Base-by-base conservation (phyloP, 768 basidiomycete genomes). In the Strobilomyces dryophilus region DNA sequence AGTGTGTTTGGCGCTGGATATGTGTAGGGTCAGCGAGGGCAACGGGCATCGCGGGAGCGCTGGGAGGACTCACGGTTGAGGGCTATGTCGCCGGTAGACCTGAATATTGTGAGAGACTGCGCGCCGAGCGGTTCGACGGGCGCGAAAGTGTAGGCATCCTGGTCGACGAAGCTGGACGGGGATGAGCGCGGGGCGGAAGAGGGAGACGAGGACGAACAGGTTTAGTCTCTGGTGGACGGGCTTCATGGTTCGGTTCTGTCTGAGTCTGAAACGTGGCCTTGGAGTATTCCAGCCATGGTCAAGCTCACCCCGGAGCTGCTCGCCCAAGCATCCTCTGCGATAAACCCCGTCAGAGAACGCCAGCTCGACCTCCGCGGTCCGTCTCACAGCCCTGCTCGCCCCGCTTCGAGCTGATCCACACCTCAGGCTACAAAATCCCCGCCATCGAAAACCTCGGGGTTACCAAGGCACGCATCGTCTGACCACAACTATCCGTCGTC, bases 391-490 rank as follows among this genome's bases (percentile, higher is more conserved):
- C 59, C 61, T 61, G 55, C 17, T 26, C 47, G 18, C 27, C 20
- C 20, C 26, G 7, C 29, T 29, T 14, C 53, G 27, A 26, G 41
- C 56, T 70, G 46, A 70, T 49, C 39, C 31, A 32, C 42, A 48
- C 60, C 63, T 61, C 70, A 94, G 92, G 92, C 53, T 88, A 89
- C 75, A 93, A 92, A 81, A 94, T 95, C 60, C 92, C 93, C 49
- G 83, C 89, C 51, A 95, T 95, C 68, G 93, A 95, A 85, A 95
- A 95, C 79, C 79, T 95, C 60, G 93, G 92, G 78, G 89, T 94
- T 58, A 92, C 92, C 70, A 85, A 79, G 79, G 90, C 85, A 69
- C 61, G 82, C 70, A 37, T 58, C 57, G 52, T 61, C 57, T 44
- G 54, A 53, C 64, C 63, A 49, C 20, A 39, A 34, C 46, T 39